Conservation (phyloP, 1,284 basidiomycete species). For the Melanopsichium pennsylvanicum region DNA sequence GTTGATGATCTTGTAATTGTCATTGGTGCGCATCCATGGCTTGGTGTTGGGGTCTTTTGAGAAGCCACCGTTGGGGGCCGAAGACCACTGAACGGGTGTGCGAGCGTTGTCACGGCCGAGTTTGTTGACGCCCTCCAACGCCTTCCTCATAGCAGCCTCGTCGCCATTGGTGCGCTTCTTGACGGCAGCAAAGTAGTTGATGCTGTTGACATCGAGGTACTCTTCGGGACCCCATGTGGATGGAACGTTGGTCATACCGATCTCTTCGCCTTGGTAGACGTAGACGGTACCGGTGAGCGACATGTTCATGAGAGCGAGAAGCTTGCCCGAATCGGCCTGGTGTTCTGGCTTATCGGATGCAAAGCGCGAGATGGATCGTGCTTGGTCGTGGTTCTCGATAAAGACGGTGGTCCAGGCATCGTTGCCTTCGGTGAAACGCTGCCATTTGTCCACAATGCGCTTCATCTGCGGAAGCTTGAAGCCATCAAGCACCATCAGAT, state of each 20-base stretch:
- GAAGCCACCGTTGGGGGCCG: slow-evolving; percentile 73
- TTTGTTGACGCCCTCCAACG: slow-evolving; percentile 69
- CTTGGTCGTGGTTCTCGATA: slow-evolving; percentile 75
- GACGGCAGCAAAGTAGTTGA: slow-evolving; percentile 49
- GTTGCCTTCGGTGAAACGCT: slow-evolving; percentile 63
- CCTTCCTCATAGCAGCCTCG: slow-evolving; percentile 66
- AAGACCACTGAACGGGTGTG: slow-evolving; percentile 76
- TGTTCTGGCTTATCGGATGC: slow-evolving; percentile 72
- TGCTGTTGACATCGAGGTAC: slow-evolving; percentile 44
- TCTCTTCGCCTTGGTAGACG: slow-evolving; percentile 74
- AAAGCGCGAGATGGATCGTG: slow-evolving; percentile 72
- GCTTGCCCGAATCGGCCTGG: slow-evolving; percentile 72
- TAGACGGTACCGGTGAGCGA: slow-evolving; percentile 75
- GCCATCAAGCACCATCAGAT: slow-evolving; percentile 68
- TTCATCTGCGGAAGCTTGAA: slow-evolving; percentile 74
- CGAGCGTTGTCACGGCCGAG: slow-evolving; percentile 78
- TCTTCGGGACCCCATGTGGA: slow-evolving; percentile 75
- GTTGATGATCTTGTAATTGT: slow-evolving; percentile 75
- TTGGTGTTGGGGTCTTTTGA: slow-evolving; percentile 68
- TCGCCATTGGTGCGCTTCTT: slow-evolving; percentile 27
- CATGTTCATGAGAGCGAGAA: slow-evolving; percentile 73
- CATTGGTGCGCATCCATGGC: slow-evolving; percentile 81
- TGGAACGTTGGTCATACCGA: slow-evolving; percentile 77
- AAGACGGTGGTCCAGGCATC: slow-evolving; percentile 54
- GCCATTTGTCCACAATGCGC: slow-evolving; percentile 72